phyloP scores from a whole-genome alignment of 257 asterid species.

The Paraleonurus japonicus region DNA sequence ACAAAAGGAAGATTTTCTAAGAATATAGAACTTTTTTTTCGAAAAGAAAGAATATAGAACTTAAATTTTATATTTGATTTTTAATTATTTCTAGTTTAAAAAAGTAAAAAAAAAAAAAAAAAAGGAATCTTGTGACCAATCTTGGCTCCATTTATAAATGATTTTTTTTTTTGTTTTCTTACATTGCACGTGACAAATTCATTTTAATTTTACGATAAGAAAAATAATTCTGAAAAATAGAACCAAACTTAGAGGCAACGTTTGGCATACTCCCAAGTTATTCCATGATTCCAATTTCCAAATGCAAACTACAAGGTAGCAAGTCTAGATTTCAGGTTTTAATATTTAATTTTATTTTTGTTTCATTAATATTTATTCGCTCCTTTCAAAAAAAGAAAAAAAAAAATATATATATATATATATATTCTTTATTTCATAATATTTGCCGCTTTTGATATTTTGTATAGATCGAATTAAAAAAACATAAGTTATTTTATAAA shows the following conservation, averaged over 20 bases:
- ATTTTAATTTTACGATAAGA: neutral
- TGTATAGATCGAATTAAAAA: too few species aligned
- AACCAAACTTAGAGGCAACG: neutral
- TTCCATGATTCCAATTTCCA: conserved; percentile 31
- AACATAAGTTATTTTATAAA: too few species aligned
- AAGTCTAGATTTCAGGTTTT: neutral
- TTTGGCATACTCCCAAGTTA: conserved; percentile 29
- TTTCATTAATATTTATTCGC: too few species aligned
- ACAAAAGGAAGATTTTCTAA: neutral
- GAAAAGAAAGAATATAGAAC: neutral
- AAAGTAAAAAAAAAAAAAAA: neutral
- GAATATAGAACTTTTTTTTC: neutral
- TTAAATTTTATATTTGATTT: neutral
- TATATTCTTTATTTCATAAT: too few species aligned
- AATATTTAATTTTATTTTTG: too few species aligned
- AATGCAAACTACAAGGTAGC: conserved; percentile 23
- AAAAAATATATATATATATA: too few species aligned
- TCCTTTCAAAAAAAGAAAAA: too few species aligned
- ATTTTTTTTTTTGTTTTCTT: neutral
- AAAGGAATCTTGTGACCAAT: neutral
- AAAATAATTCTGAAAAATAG: neutral
- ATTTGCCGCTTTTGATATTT: too few species aligned
- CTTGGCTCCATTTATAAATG: neutral
- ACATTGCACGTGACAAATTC: neutral
- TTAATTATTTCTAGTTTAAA: neutral